Percentiles rank a stretch among this genome's conserved stretches.
phyloP scores from a whole-genome alignment of 305 asterid species.

The Fraxinus ornus region DNA sequence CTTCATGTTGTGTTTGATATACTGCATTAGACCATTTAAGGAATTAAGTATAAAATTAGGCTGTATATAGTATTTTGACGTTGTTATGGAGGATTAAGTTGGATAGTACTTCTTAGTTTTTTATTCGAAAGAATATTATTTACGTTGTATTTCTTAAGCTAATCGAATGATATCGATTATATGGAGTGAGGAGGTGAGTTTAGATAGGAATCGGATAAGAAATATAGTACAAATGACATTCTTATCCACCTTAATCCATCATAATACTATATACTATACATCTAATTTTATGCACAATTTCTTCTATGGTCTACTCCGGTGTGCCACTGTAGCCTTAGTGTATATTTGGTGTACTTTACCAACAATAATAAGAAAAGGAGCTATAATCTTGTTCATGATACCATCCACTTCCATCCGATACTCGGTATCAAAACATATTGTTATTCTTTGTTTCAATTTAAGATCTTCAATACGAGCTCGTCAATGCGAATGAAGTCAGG shows the following conservation, averaged over 20 bases:
- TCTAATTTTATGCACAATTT: neutral
- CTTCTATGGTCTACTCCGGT: neutral
- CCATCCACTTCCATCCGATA: neutral
- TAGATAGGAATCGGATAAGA: neutral
- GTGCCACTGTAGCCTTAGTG: neutral
- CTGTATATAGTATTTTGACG: neutral
- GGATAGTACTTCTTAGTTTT: neutral
- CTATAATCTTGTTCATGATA: neutral
- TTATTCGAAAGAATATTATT: neutral
- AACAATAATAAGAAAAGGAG: neutral
- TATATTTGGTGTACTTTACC: neutral
- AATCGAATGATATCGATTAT: neutral
- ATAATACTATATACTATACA: neutral
- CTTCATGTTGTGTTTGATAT: neutral
- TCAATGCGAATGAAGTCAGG: neutral
- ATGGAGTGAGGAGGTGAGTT: neutral
- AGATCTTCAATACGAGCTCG: neutral
- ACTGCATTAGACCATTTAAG: neutral
- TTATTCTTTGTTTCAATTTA: neutral
- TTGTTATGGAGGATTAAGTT: neutral
- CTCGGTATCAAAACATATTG: neutral
- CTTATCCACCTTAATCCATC: neutral
- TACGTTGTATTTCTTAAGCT: neutral
- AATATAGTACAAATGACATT: neutral
- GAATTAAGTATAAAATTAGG: neutral